phyloP scores from a whole-genome alignment of 1,139 yeast genomes.

The Nakaseomyces bracarensis region DNA sequence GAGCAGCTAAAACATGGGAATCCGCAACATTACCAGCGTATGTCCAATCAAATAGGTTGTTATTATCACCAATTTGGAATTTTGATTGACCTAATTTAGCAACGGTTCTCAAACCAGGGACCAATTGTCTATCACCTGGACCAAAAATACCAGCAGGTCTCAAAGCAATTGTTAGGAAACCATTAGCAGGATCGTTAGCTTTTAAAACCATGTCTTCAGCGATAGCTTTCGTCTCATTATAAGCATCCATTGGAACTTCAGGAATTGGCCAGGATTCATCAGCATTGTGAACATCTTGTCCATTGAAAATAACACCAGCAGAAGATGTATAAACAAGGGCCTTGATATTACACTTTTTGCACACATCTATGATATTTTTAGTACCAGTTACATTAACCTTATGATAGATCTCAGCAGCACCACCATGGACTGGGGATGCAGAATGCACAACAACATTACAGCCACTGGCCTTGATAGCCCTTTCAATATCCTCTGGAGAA shows the following conservation, averaged over 20 bases:
- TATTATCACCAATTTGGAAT: constrained; percentile 89
- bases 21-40: constrained; percentile 99
- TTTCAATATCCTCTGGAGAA: constrained; percentile 53
- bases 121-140: constrained; percentile 95
- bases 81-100: constrained; percentile 80
- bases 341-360: constrained; percentile 44
- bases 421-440: constrained; percentile 93
- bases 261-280: constrained; percentile 95
- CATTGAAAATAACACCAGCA: constrained; percentile 95
- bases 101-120: constrained; percentile 83
- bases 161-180: constrained; percentile 68
- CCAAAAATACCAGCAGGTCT: constrained; percentile 99
- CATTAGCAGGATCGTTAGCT: constrained; percentile 50
- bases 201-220: constrained; percentile 79
- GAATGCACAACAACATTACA: constrained; percentile 87
- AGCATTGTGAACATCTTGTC: constrained; percentile 81
- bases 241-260: constrained; percentile 86
- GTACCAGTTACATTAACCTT: constrained; percentile 93
- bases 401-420: constrained; percentile 67
- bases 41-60: constrained; percentile 91
- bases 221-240: constrained; percentile 87
- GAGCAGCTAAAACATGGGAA: constrained; percentile 88
- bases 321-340: constrained; percentile 92
- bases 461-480: constrained; percentile 50
- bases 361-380: constrained; percentile 57